Evolutionary conservation across 1,139 yeast genomes (phyloP).

Genomic region (Blastobotrys elegans): DNA sequence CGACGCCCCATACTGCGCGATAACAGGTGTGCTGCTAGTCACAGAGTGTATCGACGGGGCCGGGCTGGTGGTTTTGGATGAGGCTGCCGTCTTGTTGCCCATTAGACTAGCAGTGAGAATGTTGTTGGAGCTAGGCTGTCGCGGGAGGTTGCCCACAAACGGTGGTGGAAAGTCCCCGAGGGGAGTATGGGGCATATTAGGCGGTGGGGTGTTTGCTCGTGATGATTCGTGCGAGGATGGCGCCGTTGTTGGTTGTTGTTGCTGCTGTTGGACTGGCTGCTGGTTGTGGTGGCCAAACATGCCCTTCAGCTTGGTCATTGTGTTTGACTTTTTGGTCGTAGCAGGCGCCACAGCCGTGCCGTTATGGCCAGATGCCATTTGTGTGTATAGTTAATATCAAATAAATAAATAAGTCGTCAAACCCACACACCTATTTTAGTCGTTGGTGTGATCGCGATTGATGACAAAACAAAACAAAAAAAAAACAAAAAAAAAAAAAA

Average conservation of each 20-base stretch:
- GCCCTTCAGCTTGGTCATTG: slow-evolving; percentile 24
- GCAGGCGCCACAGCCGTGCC: background rate
- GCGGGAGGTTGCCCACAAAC: slow-evolving; percentile 8
- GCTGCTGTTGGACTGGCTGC: background rate
- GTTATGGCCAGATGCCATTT: slow-evolving; percentile 1
- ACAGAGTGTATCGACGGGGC: slow-evolving; percentile 11
- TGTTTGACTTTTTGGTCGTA: slow-evolving; percentile 4
- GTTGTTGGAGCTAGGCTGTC: slow-evolving; percentile 13
- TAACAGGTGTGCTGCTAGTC: slow-evolving; percentile 2
- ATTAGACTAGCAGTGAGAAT: slow-evolving; percentile 4
- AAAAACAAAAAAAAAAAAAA: too few species aligned
- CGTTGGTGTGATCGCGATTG: too few species aligned
- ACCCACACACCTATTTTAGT: too few species aligned
- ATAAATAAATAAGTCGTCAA: background rate
- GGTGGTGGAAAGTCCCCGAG: too few species aligned
- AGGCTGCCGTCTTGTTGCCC: background rate
- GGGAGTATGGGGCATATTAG: slow-evolving; percentile 12
- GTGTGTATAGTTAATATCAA: background rate
- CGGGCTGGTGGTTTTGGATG: slow-evolving; percentile 8
- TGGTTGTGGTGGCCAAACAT: slow-evolving; percentile 18
- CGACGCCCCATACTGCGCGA: background rate
- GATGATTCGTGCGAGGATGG: slow-evolving; percentile 10
- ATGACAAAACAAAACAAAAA: too few species aligned
- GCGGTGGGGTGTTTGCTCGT: slow-evolving; percentile 12
- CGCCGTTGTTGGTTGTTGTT: background rate